Conservation (phyloP, 176 grass and related monocot genomes). For the Guadua angustifolia region DNA sequence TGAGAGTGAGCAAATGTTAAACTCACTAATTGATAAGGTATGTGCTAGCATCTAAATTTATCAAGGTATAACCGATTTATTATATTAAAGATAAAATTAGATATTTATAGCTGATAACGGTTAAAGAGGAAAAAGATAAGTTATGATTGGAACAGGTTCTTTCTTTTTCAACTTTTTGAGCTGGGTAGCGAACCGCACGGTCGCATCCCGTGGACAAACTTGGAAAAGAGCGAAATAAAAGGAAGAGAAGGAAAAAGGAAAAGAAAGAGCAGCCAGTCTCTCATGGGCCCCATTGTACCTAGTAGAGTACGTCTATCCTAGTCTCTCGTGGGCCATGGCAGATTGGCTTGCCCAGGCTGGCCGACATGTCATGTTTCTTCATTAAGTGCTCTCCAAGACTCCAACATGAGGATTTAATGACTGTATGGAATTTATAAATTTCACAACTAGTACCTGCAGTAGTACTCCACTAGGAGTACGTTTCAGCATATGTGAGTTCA, state of each 20-base stretch:
- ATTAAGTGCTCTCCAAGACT: conserved; percentile 9
- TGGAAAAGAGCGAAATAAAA: not conserved
- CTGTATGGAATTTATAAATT: not conserved
- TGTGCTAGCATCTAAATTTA: too few species aligned
- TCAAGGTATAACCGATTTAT: too few species aligned
- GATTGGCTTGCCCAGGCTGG: conserved; percentile 27
- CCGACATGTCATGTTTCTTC: conserved; percentile 54
- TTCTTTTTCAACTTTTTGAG: not conserved
- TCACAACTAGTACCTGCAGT: not conserved
- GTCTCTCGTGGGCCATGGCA: conserved; percentile 23
- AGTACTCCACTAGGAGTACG: not conserved
- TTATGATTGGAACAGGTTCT: not conserved
- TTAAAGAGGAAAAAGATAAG: too few species aligned
- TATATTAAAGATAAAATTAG: too few species aligned
- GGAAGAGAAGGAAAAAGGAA: not conserved
- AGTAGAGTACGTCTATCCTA: not conserved
- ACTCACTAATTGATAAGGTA: not conserved
- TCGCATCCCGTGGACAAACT: conserved; percentile 15
- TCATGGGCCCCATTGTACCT: not conserved
- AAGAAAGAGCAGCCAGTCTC: not conserved
- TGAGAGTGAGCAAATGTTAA: not conserved
- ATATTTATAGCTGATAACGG: too few species aligned
- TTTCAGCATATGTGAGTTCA: not conserved
- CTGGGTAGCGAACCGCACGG: not conserved
- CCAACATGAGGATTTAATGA: not conserved